A percentile compares a stretch with the other conserved stretches of the same genome.
phyloP scores from a whole-genome alignment of 1,139 yeast genomes.

The Candida tetrigidarum region DNA sequence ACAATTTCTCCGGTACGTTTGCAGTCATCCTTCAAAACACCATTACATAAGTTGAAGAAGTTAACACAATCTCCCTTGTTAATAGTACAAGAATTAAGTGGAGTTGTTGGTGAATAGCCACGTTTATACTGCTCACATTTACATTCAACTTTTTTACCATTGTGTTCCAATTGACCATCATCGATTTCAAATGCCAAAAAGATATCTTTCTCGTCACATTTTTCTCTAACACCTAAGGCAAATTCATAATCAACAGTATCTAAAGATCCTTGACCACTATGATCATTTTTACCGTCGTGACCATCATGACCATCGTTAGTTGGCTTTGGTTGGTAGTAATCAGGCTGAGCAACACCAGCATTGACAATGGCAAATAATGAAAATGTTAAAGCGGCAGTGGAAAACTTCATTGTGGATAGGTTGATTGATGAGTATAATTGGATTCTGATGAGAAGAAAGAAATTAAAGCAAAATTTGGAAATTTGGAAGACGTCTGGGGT shows the following conservation, averaged over 20 bases:
- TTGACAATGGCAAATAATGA: constrained; percentile 1
- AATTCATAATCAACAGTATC: constrained; percentile 11
- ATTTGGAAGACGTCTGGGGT: neutral
- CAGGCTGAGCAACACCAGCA: constrained; percentile 5
- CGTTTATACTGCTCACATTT: constrained; percentile 1
- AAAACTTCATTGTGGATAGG: constrained; percentile 5
- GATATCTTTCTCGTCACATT: constrained; percentile 7
- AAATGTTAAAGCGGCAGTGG: constrained; percentile 4
- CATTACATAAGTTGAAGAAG: constrained; percentile 48
- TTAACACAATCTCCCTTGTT: neutral
- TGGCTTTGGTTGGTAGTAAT: constrained; percentile 3
- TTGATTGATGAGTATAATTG: neutral
- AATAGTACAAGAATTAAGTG: constrained; percentile 1
- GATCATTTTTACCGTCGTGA: too few relatives aligned
- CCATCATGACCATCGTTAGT: neutral
- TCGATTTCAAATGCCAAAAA: constrained; percentile 10
- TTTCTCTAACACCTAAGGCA: constrained; percentile 14
- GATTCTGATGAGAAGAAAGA: constrained; percentile 3
- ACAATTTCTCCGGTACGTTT: constrained; percentile 48
- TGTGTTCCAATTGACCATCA: constrained; percentile 14
- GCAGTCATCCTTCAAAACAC: constrained; percentile 41
- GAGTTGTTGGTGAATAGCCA: neutral
- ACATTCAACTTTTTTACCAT: constrained; percentile 1
- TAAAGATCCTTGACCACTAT: too few relatives aligned
- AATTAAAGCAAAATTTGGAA: constrained; percentile 1